Base-by-base conservation (phyloP, 2,329 filamentous ascomycete species). In the Botrytis fragariae region DNA sequence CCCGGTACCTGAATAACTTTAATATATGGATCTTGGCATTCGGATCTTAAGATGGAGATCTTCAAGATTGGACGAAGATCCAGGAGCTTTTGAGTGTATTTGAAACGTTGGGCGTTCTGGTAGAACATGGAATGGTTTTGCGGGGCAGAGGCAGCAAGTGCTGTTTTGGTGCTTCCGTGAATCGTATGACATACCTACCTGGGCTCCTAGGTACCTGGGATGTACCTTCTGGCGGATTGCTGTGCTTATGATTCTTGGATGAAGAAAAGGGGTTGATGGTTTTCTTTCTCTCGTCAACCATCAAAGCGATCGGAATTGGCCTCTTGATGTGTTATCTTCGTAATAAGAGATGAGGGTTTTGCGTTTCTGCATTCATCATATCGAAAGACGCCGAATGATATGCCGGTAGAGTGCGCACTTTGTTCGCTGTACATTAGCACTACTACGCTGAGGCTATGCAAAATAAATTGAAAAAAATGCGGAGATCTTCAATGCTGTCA, bases 11-110 rank as follows among this genome's bases (percentile, higher is more conserved):
- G 45, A 39, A 39, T 39, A 39, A 68, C 48, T 68, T 69, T 60
- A 72, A 72, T 72, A 59, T 72, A 72, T 72, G 71, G 51, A 68
- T 72, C 71, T 72, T 69, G 71, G 71, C 62, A 51, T 25, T 35
- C 61, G 63, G 6, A 69, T 57, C 54, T 39, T 48, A 39, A 72
- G 42, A 72, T 72, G 63, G 54, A 48, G 71, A 72, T 72, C 71
- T 51, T 72, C 63, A 69, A 61, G 63, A 72, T 72, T 69, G 54
- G 63, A 72, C 57, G 71, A 72, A 51, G 62, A 72, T 72, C 71
- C 51, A 42, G 71, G 63, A 32, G 45, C 32, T 25, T 22, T 22
- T 20, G 39, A 37, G 68, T 12, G 45, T 69, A 54, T 48, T 32
- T 72, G 71, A 72, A 72, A 72, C 71, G 42, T 39, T 62, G 61